Evolutionary conservation across 176 grass and related monocot species (phyloP).

Genomic region (Microstegium vimineum): DNA sequence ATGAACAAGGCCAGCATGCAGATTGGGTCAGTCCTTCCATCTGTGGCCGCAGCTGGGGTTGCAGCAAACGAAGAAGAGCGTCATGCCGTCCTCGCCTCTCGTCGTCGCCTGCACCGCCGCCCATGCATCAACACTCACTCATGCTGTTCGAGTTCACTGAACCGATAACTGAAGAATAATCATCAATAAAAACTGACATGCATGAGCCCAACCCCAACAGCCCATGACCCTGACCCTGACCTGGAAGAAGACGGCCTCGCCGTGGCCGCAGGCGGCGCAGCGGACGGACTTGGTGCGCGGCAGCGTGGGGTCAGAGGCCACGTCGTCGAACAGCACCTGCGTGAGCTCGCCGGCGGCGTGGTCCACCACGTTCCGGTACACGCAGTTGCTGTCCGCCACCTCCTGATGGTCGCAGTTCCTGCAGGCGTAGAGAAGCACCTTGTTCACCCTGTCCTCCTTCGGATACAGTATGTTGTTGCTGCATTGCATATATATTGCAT

Average conservation of each 20-base stretch:
- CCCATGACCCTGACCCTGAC: neutral
- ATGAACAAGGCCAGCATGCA: no score
- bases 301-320: constrained; percentile 42
- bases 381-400: constrained; percentile 47
- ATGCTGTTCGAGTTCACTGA: neutral
- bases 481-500: neutral
- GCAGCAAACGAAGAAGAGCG: neutral
- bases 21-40: neutral
- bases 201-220: no score
- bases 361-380: constrained; percentile 58
- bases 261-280: constrained; percentile 42
- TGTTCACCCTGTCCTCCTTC: constrained; percentile 36
- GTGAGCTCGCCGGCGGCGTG: constrained; percentile 50
- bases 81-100: neutral
- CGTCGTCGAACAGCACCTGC: constrained; percentile 50
- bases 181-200: no score
- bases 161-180: neutral
- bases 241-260: constrained; percentile 61
- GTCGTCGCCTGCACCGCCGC: neutral
- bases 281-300: constrained; percentile 47
- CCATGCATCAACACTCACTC: neutral
- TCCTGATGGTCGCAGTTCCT: constrained; percentile 49
- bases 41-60: neutral
- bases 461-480: constrained; percentile 52
- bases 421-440: constrained; percentile 37